These are phyloP conservation scores for Scleromitrula shiraiana DNA, from an alignment of 2,329 filamentous ascomycete species.

Conservation along the genomic window DNA sequence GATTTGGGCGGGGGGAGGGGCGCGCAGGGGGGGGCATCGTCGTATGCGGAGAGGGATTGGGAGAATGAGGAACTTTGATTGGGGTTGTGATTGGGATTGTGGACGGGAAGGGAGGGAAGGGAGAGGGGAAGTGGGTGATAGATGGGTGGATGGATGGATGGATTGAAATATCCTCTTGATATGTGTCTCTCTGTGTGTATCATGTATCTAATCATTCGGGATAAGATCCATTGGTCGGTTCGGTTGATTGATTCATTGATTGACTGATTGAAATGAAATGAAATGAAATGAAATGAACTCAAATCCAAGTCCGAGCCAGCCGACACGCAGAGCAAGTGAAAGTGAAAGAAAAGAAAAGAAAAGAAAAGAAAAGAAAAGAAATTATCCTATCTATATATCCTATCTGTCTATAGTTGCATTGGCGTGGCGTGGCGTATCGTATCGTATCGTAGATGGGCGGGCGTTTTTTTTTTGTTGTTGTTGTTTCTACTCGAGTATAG, in stretches of 20 bases:
- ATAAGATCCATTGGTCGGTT: not conserved
- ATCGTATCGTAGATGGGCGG: too few relatives aligned
- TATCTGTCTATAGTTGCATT: too few relatives aligned
- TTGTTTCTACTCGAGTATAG: too few relatives aligned
- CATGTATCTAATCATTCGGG: too few relatives aligned
- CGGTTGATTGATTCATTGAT: not conserved
- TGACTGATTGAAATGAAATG: not conserved
- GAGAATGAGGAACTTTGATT: conserved; percentile 49
- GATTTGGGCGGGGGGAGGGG: conserved; percentile 47
- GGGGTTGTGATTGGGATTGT: not conserved
- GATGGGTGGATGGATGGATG: not conserved
- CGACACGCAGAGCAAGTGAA: too few relatives aligned
- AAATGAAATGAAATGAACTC: not conserved
- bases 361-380: not conserved
- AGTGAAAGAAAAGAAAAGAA: too few relatives aligned
- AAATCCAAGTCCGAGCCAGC: too few relatives aligned
- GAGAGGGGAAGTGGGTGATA: not conserved
- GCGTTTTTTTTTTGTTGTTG: too few relatives aligned
- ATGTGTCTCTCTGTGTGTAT: too few relatives aligned
- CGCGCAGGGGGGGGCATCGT: conserved; percentile 46
- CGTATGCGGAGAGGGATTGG: conserved; percentile 58
- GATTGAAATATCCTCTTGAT: not conserved
- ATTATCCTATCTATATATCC: too few relatives aligned
- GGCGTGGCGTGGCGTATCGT: too few relatives aligned
- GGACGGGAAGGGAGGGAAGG: not conserved